Evolutionary conservation across 2,329 filamentous ascomycete species (phyloP).

Genomic region (Verticillium nubilum): DNA sequence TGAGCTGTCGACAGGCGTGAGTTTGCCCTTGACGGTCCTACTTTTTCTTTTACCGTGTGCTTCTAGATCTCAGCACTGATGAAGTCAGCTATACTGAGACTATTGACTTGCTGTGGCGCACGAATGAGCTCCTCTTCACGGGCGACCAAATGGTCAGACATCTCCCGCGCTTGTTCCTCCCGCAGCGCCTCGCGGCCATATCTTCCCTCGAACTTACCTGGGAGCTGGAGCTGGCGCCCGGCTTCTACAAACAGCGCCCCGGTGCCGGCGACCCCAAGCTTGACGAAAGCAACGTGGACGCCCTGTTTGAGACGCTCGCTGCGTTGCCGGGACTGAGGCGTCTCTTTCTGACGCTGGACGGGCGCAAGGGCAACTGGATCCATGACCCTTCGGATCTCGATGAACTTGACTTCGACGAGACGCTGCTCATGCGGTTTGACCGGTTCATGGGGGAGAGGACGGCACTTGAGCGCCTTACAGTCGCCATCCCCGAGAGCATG

Average conservation of each 20-base stretch:
- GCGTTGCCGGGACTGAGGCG: not conserved
- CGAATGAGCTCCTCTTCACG: constrained; percentile 19
- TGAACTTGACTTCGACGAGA: not conserved
- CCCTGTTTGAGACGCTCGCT: not conserved
- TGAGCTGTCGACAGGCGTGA: constrained; percentile 22
- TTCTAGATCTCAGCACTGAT: too few relatives aligned
- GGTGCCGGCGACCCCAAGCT: not conserved
- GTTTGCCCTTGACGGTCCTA: not conserved
- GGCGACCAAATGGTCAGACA: constrained; percentile 14
- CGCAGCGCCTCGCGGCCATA: constrained; percentile 15
- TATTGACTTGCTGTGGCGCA: constrained; percentile 21
- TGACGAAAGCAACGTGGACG: not conserved
- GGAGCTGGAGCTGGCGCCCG: constrained; percentile 12
- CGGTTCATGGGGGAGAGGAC: not conserved
- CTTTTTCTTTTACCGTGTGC: too few relatives aligned
- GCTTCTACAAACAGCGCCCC: not conserved
- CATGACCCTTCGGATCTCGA: not conserved
- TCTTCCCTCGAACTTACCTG: constrained; percentile 18
- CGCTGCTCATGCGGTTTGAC: not conserved
- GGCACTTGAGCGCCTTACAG: not conserved
- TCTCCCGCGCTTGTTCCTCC: constrained; percentile 12
- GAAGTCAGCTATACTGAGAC: constrained; percentile 19
- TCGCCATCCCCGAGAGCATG: not conserved
- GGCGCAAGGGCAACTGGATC: not conserved
- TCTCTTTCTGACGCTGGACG: not conserved